These are phyloP conservation scores for Malus hybrid DNA, from an alignment of 331 rosid species.

Conservation along the genomic window DNA sequence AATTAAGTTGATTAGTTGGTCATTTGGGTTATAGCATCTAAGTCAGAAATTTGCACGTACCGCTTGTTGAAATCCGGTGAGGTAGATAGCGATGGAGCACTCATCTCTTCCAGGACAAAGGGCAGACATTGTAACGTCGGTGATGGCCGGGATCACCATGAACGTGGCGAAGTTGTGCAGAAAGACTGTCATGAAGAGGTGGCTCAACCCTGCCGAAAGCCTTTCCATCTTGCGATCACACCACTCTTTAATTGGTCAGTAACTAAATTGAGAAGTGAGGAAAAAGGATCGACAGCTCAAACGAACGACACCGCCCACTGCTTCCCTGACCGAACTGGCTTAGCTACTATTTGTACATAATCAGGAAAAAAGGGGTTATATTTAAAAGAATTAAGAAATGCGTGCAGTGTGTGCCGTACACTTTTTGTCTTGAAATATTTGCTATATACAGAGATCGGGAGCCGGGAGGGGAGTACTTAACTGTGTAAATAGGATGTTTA, in stretches of 20 bases:
- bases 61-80: constrained; percentile 32
- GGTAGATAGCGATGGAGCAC: constrained; percentile 26
- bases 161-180: constrained; percentile 20
- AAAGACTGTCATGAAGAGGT: constrained; percentile 26
- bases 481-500: neutral
- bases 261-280: neutral
- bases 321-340: neutral
- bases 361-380: neutral
- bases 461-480: neutral
- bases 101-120: constrained; percentile 25
- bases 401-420: neutral
- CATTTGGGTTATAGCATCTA: neutral
- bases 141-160: constrained; percentile 29
- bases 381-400: neutral
- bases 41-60: neutral
- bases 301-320: neutral
- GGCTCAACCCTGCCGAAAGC: constrained; percentile 2
- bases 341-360: neutral
- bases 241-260: neutral
- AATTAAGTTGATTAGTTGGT: neutral
- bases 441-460: neutral
- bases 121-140: constrained; percentile 26
- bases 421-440: neutral
- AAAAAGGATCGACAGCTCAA: no score
- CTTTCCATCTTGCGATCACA: constrained; percentile 1